phyloP scores from a whole-genome alignment of 1,284 basidiomycete genomes.

The Termitomyces sp. region DNA sequence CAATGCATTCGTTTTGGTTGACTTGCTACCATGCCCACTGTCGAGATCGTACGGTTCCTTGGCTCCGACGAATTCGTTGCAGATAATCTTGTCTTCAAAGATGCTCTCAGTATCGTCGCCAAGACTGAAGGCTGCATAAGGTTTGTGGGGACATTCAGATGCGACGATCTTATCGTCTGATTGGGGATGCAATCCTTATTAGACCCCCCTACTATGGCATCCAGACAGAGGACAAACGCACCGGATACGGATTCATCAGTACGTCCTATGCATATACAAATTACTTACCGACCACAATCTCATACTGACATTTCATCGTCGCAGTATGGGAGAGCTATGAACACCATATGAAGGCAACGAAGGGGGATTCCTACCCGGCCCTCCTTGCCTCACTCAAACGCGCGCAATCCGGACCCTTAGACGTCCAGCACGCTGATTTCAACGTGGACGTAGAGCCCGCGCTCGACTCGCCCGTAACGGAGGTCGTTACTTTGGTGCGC shows the following conservation, averaged over 20 bases:
- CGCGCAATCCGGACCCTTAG: not conserved
- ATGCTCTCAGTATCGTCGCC: constrained; percentile 8
- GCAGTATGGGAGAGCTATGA: constrained; percentile 15
- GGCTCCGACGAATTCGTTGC: constrained; percentile 7
- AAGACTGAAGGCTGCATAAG: constrained; percentile 17
- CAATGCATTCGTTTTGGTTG: not conserved
- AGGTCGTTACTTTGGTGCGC: constrained; percentile 2
- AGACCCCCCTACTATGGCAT: constrained; percentile 16
- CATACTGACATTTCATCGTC: not conserved
- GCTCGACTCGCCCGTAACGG: constrained; percentile 15
- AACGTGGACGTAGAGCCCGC: constrained; percentile 12
- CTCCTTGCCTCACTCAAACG: not conserved
- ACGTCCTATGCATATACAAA: not conserved
- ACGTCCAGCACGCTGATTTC: constrained; percentile 14
- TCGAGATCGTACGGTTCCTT: constrained; percentile 11
- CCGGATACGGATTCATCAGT: constrained; percentile 12
- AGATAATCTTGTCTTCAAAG: constrained; percentile 11
- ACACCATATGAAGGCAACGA: constrained; percentile 9
- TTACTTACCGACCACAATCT: not conserved
- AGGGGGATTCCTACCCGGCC: constrained; percentile 7
- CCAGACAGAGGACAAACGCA: constrained; percentile 14
- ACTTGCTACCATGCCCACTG: constrained; percentile 9
- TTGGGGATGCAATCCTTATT: too few relatives aligned
- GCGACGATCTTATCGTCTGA: not conserved
- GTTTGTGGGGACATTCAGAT: not conserved